Evolutionary conservation across 805 yeast genomes (phyloP).

Genomic region (Cyberlindnera mrakii): DNA sequence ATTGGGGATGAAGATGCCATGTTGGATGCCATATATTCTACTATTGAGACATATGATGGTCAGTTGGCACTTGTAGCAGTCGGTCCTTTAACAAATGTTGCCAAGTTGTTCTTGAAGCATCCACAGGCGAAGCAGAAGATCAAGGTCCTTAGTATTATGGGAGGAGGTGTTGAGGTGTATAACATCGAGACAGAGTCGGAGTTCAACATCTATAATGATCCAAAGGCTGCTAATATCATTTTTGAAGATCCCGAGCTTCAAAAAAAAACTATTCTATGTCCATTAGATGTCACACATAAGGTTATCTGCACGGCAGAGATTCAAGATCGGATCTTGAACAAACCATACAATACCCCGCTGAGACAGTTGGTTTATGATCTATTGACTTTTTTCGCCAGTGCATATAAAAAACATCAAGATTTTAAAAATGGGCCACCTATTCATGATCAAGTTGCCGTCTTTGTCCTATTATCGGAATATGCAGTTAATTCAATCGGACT

Average conservation of each 20-base stretch:
- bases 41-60: slow-evolving; percentile 38
- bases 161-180: slow-evolving; percentile 46
- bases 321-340: slow-evolving; percentile 33
- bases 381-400: slow-evolving; percentile 41
- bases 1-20: slow-evolving; percentile 36
- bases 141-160: slow-evolving; percentile 63
- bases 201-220: slow-evolving; percentile 72
- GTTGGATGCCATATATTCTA: slow-evolving; percentile 27
- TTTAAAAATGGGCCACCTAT: slow-evolving; percentile 61
- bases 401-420: slow-evolving; percentile 35
- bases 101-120: slow-evolving; percentile 43
- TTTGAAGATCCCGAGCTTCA: slow-evolving; percentile 39
- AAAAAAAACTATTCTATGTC: slow-evolving; percentile 48
- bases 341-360: slow-evolving; percentile 31
- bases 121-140: slow-evolving; percentile 50
- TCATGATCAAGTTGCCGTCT: slow-evolving; percentile 75
- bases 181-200: slow-evolving; percentile 47
- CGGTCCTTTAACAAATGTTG: slow-evolving; percentile 73
- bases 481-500: slow-evolving; percentile 8
- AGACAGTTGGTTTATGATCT: slow-evolving; percentile 51
- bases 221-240: slow-evolving; percentile 62
- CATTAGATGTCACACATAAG: slow-evolving; percentile 66
- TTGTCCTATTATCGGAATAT: slow-evolving; percentile 40
- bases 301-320: slow-evolving; percentile 45
- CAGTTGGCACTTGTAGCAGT: slow-evolving; percentile 61